A percentile compares a stretch with the other conserved stretches of the same genome.
Conservation (phyloP, 2,329 filamentous ascomycete species). For the Juglanconis juglandina region DNA sequence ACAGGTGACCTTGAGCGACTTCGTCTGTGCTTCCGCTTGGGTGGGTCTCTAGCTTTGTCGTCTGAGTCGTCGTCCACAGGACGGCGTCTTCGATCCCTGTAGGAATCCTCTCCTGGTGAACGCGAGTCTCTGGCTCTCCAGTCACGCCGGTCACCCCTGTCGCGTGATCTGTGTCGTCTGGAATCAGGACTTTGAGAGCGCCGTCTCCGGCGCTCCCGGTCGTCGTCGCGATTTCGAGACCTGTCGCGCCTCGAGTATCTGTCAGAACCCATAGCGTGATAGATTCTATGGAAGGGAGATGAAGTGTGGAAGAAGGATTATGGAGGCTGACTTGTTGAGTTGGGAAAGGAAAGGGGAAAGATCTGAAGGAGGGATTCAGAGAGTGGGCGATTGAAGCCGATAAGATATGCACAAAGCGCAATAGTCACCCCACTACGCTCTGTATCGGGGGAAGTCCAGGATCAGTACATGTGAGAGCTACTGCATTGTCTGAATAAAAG, state of each 20-base stretch:
- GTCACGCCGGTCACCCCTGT: neutral
- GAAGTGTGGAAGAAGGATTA: neutral
- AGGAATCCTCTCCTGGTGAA: conserved; percentile 11
- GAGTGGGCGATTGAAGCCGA: neutral
- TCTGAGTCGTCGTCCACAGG: neutral
- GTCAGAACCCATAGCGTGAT: neutral
- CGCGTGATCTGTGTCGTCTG: conserved; percentile 2
- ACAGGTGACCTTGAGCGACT: neutral
- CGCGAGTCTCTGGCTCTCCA: conserved; percentile 1
- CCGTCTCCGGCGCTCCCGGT: conserved; percentile 6
- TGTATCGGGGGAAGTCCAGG: neutral
- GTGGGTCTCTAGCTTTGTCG: neutral
- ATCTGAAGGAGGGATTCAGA: neutral
- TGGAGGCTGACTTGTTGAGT: neutral
- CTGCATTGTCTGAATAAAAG: too few species aligned
- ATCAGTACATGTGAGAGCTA: too few species aligned
- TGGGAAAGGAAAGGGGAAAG: neutral
- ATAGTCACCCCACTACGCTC: too few species aligned
- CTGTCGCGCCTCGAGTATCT: conserved; percentile 2
- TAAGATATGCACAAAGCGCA: neutral
- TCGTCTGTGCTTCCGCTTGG: conserved; percentile 3
- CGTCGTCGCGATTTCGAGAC: conserved; percentile 1
- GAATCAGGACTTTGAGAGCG: conserved; percentile 13
- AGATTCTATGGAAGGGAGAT: neutral
- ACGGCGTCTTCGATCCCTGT: neutral